A percentile compares a stretch with the other conserved stretches of the same genome.
phyloP scores from a whole-genome alignment of 2,329 filamentous ascomycete species.

The Pseudopyricularia cyperi region DNA sequence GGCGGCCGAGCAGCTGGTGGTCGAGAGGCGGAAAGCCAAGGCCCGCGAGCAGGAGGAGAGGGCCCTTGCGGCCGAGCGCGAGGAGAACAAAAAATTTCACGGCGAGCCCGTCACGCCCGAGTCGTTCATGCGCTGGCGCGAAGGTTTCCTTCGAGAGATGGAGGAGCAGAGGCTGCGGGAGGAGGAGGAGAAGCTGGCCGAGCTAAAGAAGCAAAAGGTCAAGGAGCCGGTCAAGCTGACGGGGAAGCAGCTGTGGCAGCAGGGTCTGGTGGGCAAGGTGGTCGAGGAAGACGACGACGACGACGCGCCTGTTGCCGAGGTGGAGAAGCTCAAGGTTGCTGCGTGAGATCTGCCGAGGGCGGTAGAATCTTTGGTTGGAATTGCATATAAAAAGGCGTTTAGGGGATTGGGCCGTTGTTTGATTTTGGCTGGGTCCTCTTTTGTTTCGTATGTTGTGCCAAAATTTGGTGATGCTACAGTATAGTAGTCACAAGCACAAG shows the following conservation, averaged over 20 bases:
- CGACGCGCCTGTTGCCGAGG: constrained; percentile 48
- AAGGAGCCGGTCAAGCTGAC: constrained; percentile 66
- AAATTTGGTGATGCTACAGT: neutral
- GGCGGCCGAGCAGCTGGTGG: constrained; percentile 71
- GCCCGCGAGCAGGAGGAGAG: constrained; percentile 44
- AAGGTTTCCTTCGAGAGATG: constrained; percentile 67
- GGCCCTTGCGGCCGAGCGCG: constrained; percentile 54
- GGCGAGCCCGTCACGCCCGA: constrained; percentile 80
- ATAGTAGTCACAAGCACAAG: neutral
- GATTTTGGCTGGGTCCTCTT: neutral
- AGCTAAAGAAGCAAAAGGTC: constrained; percentile 64
- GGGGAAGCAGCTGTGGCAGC: constrained; percentile 68
- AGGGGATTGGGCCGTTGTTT: neutral
- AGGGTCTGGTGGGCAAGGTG: constrained; percentile 52
- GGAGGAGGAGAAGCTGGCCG: constrained; percentile 68
- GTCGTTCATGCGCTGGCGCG: constrained; percentile 73
- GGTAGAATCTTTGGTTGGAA: neutral
- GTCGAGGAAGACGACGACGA: constrained; percentile 57
- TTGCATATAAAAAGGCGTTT: neutral
- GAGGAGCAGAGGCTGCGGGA: constrained; percentile 54
- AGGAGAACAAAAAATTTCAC: constrained; percentile 95
- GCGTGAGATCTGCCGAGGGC: constrained; percentile 10
- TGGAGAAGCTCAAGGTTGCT: constrained; percentile 62
- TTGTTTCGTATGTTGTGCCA: neutral
- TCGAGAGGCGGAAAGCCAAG: constrained; percentile 54